A percentile compares a stretch with the other conserved stretches of the same genome.
Evolutionary conservation across 192 early-diverging fungal species (phyloP).

Genomic region (Coemansia sp.): DNA sequence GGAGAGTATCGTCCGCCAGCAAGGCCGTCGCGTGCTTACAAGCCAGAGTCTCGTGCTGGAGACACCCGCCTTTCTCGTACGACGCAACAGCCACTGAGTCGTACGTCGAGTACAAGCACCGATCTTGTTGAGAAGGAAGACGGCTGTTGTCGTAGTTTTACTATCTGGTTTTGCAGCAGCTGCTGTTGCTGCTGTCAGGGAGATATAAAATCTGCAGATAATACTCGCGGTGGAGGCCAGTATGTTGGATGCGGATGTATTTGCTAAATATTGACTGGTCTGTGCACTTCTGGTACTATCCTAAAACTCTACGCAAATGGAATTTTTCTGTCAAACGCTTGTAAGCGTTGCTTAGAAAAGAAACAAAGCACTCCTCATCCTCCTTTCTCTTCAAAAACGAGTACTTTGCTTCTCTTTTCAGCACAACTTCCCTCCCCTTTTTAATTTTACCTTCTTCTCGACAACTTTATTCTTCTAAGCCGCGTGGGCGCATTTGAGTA

Average conservation of each 20-base stretch:
- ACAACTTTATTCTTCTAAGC: background rate
- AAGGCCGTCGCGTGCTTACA: background rate
- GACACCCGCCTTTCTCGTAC: background rate
- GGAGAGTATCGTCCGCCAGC: constrained; percentile 9
- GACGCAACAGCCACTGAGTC: constrained; percentile 3
- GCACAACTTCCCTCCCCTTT: background rate
- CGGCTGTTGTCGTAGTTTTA: constrained; percentile 26
- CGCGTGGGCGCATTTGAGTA: background rate
- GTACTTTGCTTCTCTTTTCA: no score
- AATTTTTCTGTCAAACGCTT: no score
- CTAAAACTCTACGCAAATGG: no score
- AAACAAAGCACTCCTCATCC: no score
- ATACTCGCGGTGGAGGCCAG: constrained; percentile 20
- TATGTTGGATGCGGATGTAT: constrained; percentile 15
- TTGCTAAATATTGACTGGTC: background rate
- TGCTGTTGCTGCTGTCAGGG: constrained; percentile 39
- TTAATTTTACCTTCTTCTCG: background rate
- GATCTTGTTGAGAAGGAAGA: constrained; percentile 27
- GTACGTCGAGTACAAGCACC: constrained; percentile 13
- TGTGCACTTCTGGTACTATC: no score
- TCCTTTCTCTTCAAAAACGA: background rate
- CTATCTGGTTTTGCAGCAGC: constrained; percentile 23
- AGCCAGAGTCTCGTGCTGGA: background rate
- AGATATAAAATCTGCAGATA: constrained; percentile 18
- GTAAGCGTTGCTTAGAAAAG: no score